Conservation (phyloP, 139 green algal genomes). For the Microglena sp. region DNA sequence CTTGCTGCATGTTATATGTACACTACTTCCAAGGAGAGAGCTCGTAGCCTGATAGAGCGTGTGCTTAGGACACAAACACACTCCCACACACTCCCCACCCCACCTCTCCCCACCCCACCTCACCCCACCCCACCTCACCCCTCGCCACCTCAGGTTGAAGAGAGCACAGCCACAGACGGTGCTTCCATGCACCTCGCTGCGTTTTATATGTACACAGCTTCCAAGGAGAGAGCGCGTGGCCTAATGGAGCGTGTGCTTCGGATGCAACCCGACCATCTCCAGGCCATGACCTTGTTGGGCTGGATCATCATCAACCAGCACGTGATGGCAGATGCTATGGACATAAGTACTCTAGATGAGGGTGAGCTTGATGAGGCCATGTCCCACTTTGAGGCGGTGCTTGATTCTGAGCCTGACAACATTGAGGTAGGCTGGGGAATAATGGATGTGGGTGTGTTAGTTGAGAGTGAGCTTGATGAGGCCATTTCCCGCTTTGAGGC, state of each 20-base stretch:
- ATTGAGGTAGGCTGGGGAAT: constrained; percentile 23
- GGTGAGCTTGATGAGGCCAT: constrained; percentile 33
- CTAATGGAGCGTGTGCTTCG: constrained; percentile 44
- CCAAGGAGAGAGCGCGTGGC: constrained; percentile 31
- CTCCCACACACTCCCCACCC: neutral
- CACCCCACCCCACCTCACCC: neutral
- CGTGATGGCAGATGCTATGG: constrained; percentile 22
- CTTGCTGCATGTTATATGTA: constrained; percentile 35
- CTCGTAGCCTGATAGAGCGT: too few relatives aligned
- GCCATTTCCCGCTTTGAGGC: constrained; percentile 34
- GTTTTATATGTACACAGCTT: constrained; percentile 28
- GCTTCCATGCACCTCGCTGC: constrained; percentile 30
- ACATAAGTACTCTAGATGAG: constrained; percentile 17
- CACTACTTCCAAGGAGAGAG: too few relatives aligned
- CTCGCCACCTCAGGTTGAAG: neutral
- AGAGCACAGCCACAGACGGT: constrained; percentile 1
- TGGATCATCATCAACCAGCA: constrained; percentile 52
- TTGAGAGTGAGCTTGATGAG: constrained; percentile 30
- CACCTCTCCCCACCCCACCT: neutral
- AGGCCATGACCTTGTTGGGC: constrained; percentile 28
- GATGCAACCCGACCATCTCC: neutral
- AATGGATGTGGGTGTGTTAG: neutral
- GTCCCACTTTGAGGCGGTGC: constrained; percentile 30
- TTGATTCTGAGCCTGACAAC: constrained; percentile 29
- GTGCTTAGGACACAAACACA: constrained; percentile 25